Conservation (phyloP, 352 stramenopile species). For the Globisporangium canariense region DNA sequence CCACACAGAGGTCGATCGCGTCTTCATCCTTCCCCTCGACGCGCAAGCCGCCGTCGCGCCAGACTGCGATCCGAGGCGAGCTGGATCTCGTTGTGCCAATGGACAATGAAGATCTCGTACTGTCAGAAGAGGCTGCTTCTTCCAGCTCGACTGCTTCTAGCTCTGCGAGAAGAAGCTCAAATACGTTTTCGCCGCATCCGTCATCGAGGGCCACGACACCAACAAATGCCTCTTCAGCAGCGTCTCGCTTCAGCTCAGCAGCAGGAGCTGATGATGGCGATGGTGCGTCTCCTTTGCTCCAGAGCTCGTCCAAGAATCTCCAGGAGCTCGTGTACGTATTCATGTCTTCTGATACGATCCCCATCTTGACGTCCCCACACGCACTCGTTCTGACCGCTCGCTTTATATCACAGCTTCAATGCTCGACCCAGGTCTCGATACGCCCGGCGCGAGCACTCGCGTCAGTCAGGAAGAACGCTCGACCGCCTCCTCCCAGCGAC, state of each 20-base stretch:
- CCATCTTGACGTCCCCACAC: constrained; percentile 7
- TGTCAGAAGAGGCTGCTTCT: not conserved
- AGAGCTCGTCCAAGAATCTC: constrained; percentile 16
- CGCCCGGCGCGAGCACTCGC: constrained; percentile 39
- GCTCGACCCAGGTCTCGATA: constrained; percentile 50
- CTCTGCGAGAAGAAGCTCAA: not conserved
- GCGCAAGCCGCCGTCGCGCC: constrained; percentile 20
- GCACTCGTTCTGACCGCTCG: not conserved
- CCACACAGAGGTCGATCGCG: not conserved
- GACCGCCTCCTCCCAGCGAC: constrained; percentile 35
- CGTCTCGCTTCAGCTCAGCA: not conserved
- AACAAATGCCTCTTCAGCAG: not conserved
- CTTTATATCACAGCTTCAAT: constrained; percentile 27
- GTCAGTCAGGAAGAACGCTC: constrained; percentile 25
- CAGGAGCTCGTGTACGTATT: constrained; percentile 18
- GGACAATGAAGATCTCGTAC: not conserved
- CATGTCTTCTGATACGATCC: not conserved
- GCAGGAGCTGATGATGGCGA: too few species aligned
- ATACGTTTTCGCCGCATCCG: not conserved
- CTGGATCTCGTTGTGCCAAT: constrained; percentile 9
- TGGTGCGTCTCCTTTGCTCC: constrained; percentile 10
- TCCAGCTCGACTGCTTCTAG: not conserved
- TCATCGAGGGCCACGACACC: not conserved
- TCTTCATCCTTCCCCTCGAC: not conserved
- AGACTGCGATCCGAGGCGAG: constrained; percentile 34